A percentile compares a stretch with the other conserved stretches of the same genome.
Conservation (phyloP, 2,329 filamentous ascomycete genomes). For the Fusarium pininemorale region DNA sequence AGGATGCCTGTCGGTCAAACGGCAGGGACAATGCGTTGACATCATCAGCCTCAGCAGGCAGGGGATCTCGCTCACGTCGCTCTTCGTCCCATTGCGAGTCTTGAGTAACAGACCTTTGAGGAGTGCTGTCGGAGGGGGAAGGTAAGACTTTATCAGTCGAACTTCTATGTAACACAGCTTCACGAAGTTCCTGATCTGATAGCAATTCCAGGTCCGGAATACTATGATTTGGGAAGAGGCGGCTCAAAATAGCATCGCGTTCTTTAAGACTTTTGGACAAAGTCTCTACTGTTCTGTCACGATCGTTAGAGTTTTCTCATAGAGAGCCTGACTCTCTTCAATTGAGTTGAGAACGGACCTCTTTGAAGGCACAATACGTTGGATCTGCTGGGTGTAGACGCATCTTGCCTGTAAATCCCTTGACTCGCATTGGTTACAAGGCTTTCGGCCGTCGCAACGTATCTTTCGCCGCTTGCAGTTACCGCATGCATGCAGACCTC, state of each 20-base stretch:
- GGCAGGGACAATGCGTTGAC: slow-evolving; percentile 6
- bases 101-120: neutral
- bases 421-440: neutral
- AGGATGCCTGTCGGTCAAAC: neutral
- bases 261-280: neutral
- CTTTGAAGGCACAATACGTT: neutral
- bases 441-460: slow-evolving; percentile 1
- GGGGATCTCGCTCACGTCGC: neutral
- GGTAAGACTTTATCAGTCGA: neutral
- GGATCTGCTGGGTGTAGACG: neutral
- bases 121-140: neutral
- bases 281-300: neutral
- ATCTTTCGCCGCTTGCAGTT: slow-evolving; percentile 1
- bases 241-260: neutral
- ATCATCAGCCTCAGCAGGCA: slow-evolving; percentile 7
- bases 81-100: slow-evolving; percentile 1
- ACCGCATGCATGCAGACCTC: neutral
- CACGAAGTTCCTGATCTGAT: neutral
- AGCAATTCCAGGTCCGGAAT: neutral
- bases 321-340: neutral
- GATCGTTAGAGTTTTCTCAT: neutral
- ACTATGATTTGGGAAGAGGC: neutral
- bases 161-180: neutral
- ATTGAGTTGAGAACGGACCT: neutral
- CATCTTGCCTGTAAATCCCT: neutral